Percentiles rank a stretch among this genome's conserved stretches.
Evolutionary conservation across 2,329 filamentous ascomycete species (phyloP).

Genomic region (Fonsecaea pugnacius): DNA sequence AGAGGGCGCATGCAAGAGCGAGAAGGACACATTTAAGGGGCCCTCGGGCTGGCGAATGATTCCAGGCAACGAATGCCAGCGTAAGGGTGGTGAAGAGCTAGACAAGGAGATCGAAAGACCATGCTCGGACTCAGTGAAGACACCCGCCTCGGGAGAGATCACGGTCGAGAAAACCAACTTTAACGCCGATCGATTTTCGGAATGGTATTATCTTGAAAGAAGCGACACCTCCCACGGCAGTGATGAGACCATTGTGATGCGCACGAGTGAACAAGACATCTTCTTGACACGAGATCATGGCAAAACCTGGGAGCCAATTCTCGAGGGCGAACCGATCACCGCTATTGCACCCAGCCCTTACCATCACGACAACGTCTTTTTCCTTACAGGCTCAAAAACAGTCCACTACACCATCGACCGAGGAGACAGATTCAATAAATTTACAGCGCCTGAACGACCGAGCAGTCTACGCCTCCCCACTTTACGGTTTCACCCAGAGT

Average conservation of each 20-base stretch:
- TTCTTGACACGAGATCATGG: conserved; percentile 84
- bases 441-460: conserved; percentile 70
- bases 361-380: conserved; percentile 83
- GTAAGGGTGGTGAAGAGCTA: conserved; percentile 65
- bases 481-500: conserved; percentile 78
- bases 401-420: conserved; percentile 83
- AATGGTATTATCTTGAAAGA: conserved; percentile 78
- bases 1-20: conserved; percentile 72
- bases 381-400: conserved; percentile 70
- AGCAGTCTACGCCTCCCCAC: conserved; percentile 58
- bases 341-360: conserved; percentile 77
- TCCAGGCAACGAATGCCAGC: conserved; percentile 75
- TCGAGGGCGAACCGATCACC: conserved; percentile 71
- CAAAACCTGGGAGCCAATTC: conserved; percentile 76
- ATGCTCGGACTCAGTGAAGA: conserved; percentile 67
- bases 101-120: conserved; percentile 74
- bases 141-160: conserved; percentile 69
- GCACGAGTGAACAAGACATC: conserved; percentile 63
- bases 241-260: conserved; percentile 75
- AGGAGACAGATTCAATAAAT: conserved; percentile 72
- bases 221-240: conserved; percentile 64
- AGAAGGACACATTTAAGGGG: conserved; percentile 76
- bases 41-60: conserved; percentile 92
- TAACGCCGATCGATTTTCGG: conserved; percentile 58
- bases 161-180: conserved; percentile 65